Base-by-base conservation (phyloP, 164 flowering plant genomes). In the Paratinospora sagittata region DNA sequence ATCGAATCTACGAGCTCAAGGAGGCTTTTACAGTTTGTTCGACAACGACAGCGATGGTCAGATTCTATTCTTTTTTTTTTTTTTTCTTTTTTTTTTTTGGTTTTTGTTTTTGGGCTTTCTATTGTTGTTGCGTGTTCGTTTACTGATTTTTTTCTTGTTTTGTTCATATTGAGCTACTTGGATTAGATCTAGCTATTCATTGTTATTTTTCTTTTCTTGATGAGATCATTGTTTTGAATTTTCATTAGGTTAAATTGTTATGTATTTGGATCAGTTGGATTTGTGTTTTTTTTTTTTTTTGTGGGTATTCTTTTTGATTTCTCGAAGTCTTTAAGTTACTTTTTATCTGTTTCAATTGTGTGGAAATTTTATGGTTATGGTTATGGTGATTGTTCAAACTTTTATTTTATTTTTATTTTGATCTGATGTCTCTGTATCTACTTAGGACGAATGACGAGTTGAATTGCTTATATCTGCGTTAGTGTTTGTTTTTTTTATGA, bases 31-130 rank as follows among this genome's bases (percentile, higher is more conserved):
- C 71, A 82, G 83, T 75, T 77, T 82, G 60, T 82, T 82, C 75
- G 85, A 82, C 78, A 82, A 82, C 80, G 85, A 82, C 63, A 83
- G 85, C 65, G 85, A 82, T 61, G 85, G 85, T 79, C 60, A 74
- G 75, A 74, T 72, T 57, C 66, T 27, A 69, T 45, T n/a, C n/a
- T n/a, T n/a, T n/a, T n/a, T n/a, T n/a, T n/a, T n/a, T n/a, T n/a
- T n/a, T n/a, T n/a, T n/a, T n/a, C n/a, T n/a, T n/a, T n/a, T n/a
- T n/a, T n/a, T n/a, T n/a, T n/a, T n/a, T n/a, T n/a, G n/a, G n/a
- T n/a, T n/a, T n/a, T n/a, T n/a, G n/a, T n/a, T 70, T 27, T 12
- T 68, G 14, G 17, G 6, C 1, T 47, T 13, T 47, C 23, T 6
- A 23, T 47, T 45, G 10, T 39, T 39, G 43, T 39, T 39, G 43